These are phyloP conservation scores for Diospyros kaki DNA, from an alignment of 148 eudicot genomes.

Conservation along the genomic window DNA sequence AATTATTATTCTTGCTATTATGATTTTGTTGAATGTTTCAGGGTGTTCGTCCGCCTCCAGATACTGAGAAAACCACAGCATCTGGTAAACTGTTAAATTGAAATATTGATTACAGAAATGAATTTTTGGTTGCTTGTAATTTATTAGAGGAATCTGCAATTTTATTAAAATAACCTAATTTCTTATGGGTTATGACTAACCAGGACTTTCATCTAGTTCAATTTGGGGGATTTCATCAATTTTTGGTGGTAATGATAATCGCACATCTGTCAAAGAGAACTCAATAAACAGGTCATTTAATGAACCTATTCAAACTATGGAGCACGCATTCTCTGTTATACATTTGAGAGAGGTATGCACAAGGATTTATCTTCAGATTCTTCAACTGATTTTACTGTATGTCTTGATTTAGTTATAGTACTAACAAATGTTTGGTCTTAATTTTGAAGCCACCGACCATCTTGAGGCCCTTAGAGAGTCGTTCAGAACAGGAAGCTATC, in stretches of 20 bases:
- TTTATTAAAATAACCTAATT: background rate
- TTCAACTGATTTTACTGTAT: background rate
- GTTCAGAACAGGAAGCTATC: conserved; percentile 71
- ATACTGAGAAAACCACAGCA: conserved; percentile 57
- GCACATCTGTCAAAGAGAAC: conserved; percentile 48
- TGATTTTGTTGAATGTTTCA: conserved; percentile 23
- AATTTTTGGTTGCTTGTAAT: no score
- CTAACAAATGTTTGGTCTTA: conserved; percentile 2
- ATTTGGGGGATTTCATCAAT: conserved; percentile 87
- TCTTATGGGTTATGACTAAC: conserved; percentile 11
- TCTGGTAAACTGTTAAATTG: conserved; percentile 40
- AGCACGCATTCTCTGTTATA: conserved; percentile 65
- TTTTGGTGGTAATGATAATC: conserved; percentile 65
- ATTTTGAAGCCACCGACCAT: conserved; percentile 72
- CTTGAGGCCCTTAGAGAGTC: conserved; percentile 84
- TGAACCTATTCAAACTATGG: conserved; percentile 65
- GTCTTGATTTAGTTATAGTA: background rate
- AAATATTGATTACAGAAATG: no score
- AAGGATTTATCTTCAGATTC: background rate
- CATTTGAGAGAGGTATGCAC: conserved; percentile 75
- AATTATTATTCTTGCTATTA: conserved; percentile 14
- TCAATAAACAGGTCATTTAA: conserved; percentile 34
- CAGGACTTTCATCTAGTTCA: conserved; percentile 51
- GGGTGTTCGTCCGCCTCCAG: conserved; percentile 55
- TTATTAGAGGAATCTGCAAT: background rate